A percentile compares a stretch with the other conserved stretches of the same genome.
Conservation (phyloP, 345 rosid species). For the Hirschfeldia incana region DNA sequence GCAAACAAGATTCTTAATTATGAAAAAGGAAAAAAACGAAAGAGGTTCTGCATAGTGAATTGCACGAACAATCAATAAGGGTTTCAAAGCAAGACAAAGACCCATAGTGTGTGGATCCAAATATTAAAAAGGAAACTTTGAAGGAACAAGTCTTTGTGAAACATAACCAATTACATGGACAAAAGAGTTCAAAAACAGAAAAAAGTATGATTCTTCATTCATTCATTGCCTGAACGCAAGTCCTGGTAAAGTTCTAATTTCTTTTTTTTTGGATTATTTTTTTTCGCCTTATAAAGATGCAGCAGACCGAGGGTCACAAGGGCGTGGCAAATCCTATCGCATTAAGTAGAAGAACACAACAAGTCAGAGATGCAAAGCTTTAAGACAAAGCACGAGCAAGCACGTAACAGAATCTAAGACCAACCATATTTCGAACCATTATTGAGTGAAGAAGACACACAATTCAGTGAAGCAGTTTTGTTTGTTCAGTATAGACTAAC, state of each 20-base stretch:
- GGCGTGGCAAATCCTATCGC: conserved; percentile 81
- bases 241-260: background rate
- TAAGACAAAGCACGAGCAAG: background rate
- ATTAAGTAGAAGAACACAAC: conserved; percentile 42
- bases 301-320: conserved; percentile 63
- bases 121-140: background rate
- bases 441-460: background rate
- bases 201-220: conserved; percentile 12
- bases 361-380: conserved; percentile 33
- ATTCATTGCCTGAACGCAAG: conserved; percentile 32
- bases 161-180: background rate
- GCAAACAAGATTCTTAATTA: conserved; percentile 1
- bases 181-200: background rate
- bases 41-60: background rate
- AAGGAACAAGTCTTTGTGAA: conserved; percentile 23
- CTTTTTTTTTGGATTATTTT: conserved; percentile 13
- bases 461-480: too few species aligned
- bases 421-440: background rate
- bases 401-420: background rate
- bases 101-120: background rate
- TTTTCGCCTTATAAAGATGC: conserved; percentile 44
- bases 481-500: too few species aligned
- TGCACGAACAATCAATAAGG: conserved; percentile 13
- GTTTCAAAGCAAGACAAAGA: background rate
- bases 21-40: background rate